These are phyloP conservation scores for Agaricus subrufescens DNA, from an alignment of 768 basidiomycete genomes.

Conservation along the genomic window DNA sequence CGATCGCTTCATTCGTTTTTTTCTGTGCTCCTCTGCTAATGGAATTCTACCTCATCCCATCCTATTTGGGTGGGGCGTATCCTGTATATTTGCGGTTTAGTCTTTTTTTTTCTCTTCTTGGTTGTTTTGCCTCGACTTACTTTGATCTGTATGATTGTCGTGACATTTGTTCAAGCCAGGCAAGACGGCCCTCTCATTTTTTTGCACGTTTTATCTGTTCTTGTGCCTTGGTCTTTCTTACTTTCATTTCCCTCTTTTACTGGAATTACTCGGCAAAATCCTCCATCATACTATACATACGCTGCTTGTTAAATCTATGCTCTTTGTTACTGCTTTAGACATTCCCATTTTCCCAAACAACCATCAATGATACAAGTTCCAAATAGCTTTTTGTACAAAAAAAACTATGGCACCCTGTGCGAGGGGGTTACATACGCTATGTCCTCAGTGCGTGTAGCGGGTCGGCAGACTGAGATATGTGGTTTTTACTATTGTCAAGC, in stretches of 20 bases:
- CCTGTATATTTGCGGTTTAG: constrained; percentile 3
- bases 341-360: constrained; percentile 4
- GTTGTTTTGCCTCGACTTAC: constrained; percentile 16
- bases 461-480: no score
- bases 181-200: constrained; percentile 18
- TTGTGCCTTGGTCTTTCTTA: constrained; percentile 6
- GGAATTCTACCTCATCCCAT: constrained; percentile 12
- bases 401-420: no score
- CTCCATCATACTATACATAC: constrained; percentile 27
- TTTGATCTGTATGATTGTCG: constrained; percentile 26
- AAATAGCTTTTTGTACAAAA: neutral
- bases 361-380: neutral
- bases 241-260: neutral
- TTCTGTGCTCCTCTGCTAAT: neutral
- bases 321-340: constrained; percentile 14
- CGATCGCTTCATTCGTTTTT: no score
- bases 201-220: neutral
- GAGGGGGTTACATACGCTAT: no score
- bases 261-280: constrained; percentile 29
- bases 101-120: constrained; percentile 1
- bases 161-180: constrained; percentile 24
- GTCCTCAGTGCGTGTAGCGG: no score
- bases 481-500: no score
- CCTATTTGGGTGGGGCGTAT: constrained; percentile 1
- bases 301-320: constrained; percentile 31